Conservation (phyloP, 305 asterid genomes). For the Petunia hybrid region DNA sequence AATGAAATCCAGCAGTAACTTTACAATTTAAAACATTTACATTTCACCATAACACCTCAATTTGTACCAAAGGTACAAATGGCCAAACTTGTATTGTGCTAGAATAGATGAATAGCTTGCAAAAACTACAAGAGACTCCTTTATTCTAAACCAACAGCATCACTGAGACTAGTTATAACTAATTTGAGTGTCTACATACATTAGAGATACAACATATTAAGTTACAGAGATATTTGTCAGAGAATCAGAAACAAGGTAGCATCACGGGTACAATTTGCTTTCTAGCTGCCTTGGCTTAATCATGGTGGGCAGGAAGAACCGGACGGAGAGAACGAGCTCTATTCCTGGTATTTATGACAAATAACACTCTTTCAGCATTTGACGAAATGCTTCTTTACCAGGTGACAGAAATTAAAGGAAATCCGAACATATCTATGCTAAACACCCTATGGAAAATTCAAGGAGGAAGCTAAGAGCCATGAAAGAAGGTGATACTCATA, state of each 20-base stretch:
- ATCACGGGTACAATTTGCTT: slow-evolving; percentile 10
- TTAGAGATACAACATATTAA: slow-evolving; percentile 4
- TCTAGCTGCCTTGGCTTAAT: slow-evolving; percentile 17
- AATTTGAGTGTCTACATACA: not conserved
- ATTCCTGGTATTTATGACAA: not conserved
- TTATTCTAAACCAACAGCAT: slow-evolving; percentile 1
- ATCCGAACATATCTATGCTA: slow-evolving; percentile 9
- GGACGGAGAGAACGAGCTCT: slow-evolving; percentile 8
- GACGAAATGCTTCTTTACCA: not conserved
- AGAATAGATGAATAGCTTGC: not conserved
- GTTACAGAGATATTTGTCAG: not conserved
- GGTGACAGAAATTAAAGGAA: not conserved
- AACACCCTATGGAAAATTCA: not conserved
- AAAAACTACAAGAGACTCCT: not conserved
- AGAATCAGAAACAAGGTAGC: slow-evolving; percentile 20
- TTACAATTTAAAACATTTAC: not conserved
- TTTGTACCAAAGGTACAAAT: not conserved
- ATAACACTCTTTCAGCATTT: not conserved
- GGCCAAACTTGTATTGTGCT: not conserved
- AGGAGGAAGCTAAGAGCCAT: slow-evolving; percentile 15
- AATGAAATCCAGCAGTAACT: not conserved
- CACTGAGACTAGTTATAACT: slow-evolving; percentile 9
- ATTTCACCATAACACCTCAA: not conserved
- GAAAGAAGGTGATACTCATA: not conserved
- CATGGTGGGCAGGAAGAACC: slow-evolving; percentile 8